These are phyloP conservation scores for Boletus pseudopeckii DNA, from an alignment of 768 basidiomycete species.

Conservation along the genomic window DNA sequence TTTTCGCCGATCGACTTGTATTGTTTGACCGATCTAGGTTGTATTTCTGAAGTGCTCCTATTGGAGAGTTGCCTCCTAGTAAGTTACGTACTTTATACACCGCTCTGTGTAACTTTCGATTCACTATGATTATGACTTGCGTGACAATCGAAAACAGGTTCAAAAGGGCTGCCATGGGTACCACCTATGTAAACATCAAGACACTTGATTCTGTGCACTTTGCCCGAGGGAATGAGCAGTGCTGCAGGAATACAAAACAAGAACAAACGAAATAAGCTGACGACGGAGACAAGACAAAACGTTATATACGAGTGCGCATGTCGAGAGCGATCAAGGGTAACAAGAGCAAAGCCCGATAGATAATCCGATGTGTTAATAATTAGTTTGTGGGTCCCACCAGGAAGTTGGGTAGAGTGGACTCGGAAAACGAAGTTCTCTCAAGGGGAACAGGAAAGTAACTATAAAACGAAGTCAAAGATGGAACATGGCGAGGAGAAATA, in stretches of 20 bases:
- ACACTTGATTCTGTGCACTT: conserved; percentile 11
- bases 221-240: conserved; percentile 1
- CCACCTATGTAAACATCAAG: conserved; percentile 6
- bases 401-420: conserved; percentile 16
- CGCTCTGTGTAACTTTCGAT: not conserved
- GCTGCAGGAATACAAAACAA: conserved; percentile 30
- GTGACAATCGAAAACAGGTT: not conserved
- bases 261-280: conserved; percentile 26
- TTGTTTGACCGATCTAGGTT: conserved; percentile 7
- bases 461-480: conserved; percentile 24
- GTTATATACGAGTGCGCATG: conserved; percentile 33
- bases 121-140: not conserved
- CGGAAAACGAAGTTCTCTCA: conserved; percentile 16
- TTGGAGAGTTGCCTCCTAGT: not conserved
- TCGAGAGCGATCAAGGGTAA: conserved; percentile 38
- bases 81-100: conserved; percentile 11
- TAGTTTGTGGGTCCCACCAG: conserved; percentile 27
- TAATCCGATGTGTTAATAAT: conserved; percentile 28
- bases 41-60: conserved; percentile 7
- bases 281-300: conserved; percentile 33
- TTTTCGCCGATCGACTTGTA: not conserved
- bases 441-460: conserved; percentile 9
- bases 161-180: not conserved
- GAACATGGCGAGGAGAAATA: conserved; percentile 10
- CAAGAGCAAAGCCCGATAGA: conserved; percentile 32